These are phyloP conservation scores for Leavenworthia alabamica DNA, from an alignment of 345 rosid species.

Conservation along the genomic window DNA sequence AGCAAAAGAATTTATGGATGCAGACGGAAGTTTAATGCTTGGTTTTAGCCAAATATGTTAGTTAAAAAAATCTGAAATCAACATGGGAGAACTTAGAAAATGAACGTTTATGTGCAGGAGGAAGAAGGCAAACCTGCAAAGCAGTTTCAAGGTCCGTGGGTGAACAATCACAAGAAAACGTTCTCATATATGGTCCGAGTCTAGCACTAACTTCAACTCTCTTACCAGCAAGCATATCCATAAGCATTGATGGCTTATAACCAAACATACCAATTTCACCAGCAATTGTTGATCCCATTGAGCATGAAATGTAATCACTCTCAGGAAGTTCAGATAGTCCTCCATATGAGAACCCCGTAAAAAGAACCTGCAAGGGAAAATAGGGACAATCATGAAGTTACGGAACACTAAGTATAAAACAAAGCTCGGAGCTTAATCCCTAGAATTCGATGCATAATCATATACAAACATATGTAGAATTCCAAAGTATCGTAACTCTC, in stretches of 20 bases:
- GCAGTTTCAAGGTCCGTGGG: conserved; percentile 89
- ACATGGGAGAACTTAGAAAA: not conserved
- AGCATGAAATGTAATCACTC: conserved; percentile 68
- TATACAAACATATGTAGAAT: conserved; percentile 1
- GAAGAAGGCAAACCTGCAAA: conserved; percentile 61
- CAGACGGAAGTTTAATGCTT: not conserved
- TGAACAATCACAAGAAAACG: conserved; percentile 83
- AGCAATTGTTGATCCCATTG: conserved; percentile 84
- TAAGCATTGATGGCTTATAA: conserved; percentile 68
- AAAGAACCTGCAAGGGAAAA: conserved; percentile 55
- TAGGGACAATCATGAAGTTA: conserved; percentile 12
- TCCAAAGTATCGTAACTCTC: not conserved
- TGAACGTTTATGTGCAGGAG: not conserved
- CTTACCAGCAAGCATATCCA: conserved; percentile 97
- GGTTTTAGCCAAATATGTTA: not conserved
- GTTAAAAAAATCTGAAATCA: not conserved
- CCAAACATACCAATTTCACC: conserved; percentile 92
- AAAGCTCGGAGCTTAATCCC: not conserved
- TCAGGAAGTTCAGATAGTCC: conserved; percentile 88
- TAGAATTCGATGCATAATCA: not conserved
- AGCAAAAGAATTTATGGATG: not conserved
- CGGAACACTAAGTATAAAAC: not conserved
- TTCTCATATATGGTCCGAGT: conserved; percentile 75
- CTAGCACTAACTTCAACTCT: conserved; percentile 82
- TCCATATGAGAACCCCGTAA: conserved; percentile 91